Conservation (phyloP, 805 yeast species). For the Ogataea chonburiensis region DNA sequence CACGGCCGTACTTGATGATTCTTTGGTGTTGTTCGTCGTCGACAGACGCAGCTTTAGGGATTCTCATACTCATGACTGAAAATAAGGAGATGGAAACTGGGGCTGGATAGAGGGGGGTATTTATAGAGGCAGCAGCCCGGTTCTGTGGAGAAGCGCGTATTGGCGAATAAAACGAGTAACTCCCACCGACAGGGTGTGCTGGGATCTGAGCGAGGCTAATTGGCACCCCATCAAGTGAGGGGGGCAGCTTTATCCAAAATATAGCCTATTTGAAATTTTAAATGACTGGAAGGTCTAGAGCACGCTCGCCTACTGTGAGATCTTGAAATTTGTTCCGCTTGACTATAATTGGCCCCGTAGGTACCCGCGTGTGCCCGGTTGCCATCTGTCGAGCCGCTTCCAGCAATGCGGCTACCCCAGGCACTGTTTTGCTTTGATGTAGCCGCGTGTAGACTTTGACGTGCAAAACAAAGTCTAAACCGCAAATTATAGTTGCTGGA, state of each 20-base stretch:
- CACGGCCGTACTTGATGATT: constrained; percentile 34
- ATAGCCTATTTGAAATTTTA: constrained; percentile 6
- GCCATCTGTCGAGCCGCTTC: no score
- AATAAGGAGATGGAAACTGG: background rate
- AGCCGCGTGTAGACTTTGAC: no score
- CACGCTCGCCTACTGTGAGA: no score
- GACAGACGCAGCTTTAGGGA: constrained; percentile 27
- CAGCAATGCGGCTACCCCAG: constrained; percentile 1
- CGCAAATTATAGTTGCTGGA: no score
- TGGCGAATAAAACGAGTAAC: constrained; percentile 2
- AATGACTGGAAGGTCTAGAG: no score
- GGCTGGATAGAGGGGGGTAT: constrained; percentile 11
- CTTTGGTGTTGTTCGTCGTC: constrained; percentile 30
- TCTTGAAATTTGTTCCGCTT: no score
- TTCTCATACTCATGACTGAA: constrained; percentile 22
- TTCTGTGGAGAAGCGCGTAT: constrained; percentile 3
- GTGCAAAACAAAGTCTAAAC: no score
- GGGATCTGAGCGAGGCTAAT: constrained; percentile 8
- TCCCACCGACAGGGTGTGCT: constrained; percentile 4
- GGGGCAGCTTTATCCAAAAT: constrained; percentile 1
- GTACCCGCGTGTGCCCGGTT: no score
- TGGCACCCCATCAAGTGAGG: constrained; percentile 7
- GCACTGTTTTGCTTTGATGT: constrained; percentile 4
- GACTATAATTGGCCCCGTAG: no score
- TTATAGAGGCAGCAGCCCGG: constrained; percentile 7